phyloP scores from a whole-genome alignment of 768 basidiomycete genomes.

The Leccinum sublutescens region DNA sequence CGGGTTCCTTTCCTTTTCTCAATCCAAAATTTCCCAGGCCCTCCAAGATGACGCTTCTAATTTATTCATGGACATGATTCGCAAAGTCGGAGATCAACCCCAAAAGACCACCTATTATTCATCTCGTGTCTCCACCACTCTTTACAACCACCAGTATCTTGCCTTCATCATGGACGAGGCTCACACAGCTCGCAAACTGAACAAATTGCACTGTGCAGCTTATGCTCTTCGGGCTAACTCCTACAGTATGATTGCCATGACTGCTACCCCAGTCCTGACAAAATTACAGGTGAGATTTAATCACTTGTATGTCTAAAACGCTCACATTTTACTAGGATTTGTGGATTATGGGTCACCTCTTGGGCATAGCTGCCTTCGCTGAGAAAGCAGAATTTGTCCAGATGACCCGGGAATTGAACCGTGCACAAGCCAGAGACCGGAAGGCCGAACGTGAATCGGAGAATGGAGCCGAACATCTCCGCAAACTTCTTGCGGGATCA shows the following conservation, averaged over 20 bases:
- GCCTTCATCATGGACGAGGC: slow-evolving; percentile 4
- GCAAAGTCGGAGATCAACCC: background rate
- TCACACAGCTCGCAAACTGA: slow-evolving; percentile 2
- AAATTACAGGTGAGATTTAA: slow-evolving; percentile 4
- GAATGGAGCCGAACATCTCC: too few relatives aligned
- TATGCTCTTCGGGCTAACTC: background rate
- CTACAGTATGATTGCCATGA: background rate
- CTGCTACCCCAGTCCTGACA: slow-evolving; percentile 1
- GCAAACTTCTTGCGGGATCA: too few relatives aligned
- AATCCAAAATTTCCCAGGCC: background rate
- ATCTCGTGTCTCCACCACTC: too few relatives aligned
- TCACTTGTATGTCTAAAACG: background rate
- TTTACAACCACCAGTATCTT: background rate
- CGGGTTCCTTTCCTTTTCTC: too few relatives aligned
- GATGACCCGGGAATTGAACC: background rate
- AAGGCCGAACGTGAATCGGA: background rate
- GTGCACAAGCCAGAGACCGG: background rate
- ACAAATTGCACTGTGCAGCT: background rate
- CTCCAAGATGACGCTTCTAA: background rate
- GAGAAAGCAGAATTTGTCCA: too few relatives aligned
- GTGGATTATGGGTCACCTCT: slow-evolving; percentile 2
- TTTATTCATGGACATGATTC: background rate
- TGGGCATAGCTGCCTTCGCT: background rate
- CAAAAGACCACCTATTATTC: background rate
- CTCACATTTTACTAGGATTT: background rate